Conservation (phyloP, 139 green algal species). For the Zygnema circumcarinatum region DNA sequence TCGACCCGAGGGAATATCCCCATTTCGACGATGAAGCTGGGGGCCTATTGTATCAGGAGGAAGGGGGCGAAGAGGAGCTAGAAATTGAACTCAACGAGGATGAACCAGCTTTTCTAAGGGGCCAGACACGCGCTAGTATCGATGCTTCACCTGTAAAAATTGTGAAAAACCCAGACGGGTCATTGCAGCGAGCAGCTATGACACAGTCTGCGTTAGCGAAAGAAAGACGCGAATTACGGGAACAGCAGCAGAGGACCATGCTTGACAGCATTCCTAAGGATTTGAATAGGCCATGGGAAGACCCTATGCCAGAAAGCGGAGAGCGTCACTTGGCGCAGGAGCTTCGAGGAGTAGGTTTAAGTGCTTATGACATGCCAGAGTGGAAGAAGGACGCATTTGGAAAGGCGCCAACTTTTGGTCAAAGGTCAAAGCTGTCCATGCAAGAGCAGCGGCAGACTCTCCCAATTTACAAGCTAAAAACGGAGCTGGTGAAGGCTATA, state of each 20-base stretch:
- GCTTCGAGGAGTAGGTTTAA: constrained; percentile 79
- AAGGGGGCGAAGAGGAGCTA: constrained; percentile 91
- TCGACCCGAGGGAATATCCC: constrained; percentile 87
- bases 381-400: constrained; percentile 81
- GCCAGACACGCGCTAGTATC: constrained; percentile 67
- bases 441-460: constrained; percentile 93
- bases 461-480: constrained; percentile 92
- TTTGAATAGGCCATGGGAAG: constrained; percentile 93
- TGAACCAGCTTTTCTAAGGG: constrained; percentile 91
- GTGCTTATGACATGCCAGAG: constrained; percentile 66
- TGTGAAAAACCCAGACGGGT: constrained; percentile 97
- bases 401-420: constrained; percentile 89
- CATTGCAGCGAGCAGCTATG: constrained; percentile 95
- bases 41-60: constrained; percentile 53
- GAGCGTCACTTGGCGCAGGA: constrained; percentile 79
- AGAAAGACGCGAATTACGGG: constrained; percentile 92
- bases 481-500: constrained; percentile 88
- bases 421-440: constrained; percentile 80
- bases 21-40: constrained; percentile 83
- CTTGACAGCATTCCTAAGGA: constrained; percentile 78
- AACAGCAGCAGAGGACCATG: constrained; percentile 93
- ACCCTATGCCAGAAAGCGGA: constrained; percentile 85
- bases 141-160: constrained; percentile 96
- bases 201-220: constrained; percentile 91
- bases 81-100: constrained; percentile 98